Evolutionary conservation across 225 moss, liverwort and hornwort species (phyloP), one percentile per base, ranked within the genome.

Genomic region (Polytrichum commune): DNA sequence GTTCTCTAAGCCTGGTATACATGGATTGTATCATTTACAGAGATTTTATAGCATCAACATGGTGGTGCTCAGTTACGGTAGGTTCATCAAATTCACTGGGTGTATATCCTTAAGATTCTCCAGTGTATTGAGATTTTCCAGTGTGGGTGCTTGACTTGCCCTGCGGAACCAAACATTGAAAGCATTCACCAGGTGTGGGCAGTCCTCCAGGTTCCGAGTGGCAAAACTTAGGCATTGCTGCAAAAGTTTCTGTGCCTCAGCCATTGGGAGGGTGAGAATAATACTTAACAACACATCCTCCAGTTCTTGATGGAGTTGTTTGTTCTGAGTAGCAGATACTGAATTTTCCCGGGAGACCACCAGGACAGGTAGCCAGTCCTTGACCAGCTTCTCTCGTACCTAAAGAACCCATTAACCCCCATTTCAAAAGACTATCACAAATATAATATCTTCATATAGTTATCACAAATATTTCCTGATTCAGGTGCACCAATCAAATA

Each of bases 211-310:
- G 26, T 88, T 86, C 16, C 92, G 91, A 78, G 95, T 91, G 10
- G 95, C 91, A 76, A 95, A 95, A 75, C 88, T 89, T 16, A 95
- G 76, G 73, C 95, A 95, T 62, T 92, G 90, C 69, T 92, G 92
- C 20, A 95, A 74, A 67, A 92, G 92, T 68, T 80, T 92, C 61
- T 95, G 95, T 38, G 95, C 85, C 64, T 95, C 92, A 18, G 74
- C 81, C 85, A 95, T 91, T 18, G 92, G 88, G 23, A 95, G 92
- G 20, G 95, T 95, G 56, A 91, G 89, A 64, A 95, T 92, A 67
- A 95, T 92, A 30, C 71, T 89, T 64, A 95, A 68, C 62, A 95
- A 95, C 16, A 92, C 87, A n/a, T 92, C 88, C 74, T 95, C 95
- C 2, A 95, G 83, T 63, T 92, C 91, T 62, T 78, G 92, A 79